Percentiles rank a stretch among this genome's conserved stretches.
Conservation (phyloP, 2,329 filamentous ascomycete genomes). For the Alternaria burnsii region DNA sequence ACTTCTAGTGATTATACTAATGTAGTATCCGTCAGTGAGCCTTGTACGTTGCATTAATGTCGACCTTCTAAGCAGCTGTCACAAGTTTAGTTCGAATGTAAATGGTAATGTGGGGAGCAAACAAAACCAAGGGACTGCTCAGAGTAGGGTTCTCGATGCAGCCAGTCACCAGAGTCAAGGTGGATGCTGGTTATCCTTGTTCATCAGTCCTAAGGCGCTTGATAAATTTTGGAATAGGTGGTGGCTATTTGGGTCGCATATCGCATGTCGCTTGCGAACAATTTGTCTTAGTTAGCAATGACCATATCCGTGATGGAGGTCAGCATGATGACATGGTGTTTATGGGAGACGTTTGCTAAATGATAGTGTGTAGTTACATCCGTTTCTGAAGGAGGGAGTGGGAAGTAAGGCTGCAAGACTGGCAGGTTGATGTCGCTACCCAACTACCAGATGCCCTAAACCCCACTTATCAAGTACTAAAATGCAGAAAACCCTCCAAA, state of each 20-base stretch:
- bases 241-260: background rate
- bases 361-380: conserved; percentile 4
- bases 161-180: background rate
- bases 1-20: background rate
- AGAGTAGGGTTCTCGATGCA: background rate
- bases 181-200: no score
- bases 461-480: background rate
- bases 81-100: background rate
- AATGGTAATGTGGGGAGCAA: background rate
- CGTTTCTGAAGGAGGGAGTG: background rate
- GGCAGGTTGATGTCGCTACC: background rate
- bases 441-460: background rate
- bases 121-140: background rate
- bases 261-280: background rate
- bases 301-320: background rate
- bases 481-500: background rate
- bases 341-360: background rate
- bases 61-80: background rate
- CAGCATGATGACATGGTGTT: background rate
- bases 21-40: background rate
- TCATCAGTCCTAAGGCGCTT: background rate
- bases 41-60: background rate
- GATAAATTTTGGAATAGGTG: background rate
- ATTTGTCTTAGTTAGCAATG: background rate
- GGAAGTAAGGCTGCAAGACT: background rate